Base-by-base conservation (phyloP, 495 filamentous ascomycete genomes). In the Trichoderma asperelloides region DNA sequence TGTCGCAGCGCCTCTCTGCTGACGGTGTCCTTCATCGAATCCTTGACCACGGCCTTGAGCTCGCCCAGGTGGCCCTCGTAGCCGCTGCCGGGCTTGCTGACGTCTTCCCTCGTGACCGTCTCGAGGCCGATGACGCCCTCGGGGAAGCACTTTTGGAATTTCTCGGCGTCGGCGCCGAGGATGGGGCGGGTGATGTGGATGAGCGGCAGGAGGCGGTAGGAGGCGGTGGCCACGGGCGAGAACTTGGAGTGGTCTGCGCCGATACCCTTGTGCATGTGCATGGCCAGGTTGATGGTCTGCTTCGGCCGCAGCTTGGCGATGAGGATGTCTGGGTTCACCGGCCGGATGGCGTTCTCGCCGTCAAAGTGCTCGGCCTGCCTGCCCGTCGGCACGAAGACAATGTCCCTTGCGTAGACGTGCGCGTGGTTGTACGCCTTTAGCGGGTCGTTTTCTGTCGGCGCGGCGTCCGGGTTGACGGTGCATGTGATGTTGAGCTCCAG, bases 171-270 rank as follows among this genome's bases (percentile, higher is more conserved):
- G 1, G 80, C 81, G 7, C 93, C 95, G 1, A 95, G 73, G 65
- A 99, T 96, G 21, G 96, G 94, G 67, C 82, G 80, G 49, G 80
- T 74, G 71, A 98, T 97, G 23, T 84, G 81, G 73, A 99, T 98
- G 62, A 87, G 85, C 1, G 96, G 96, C 70, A 99, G 74, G 11
- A 99, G 82, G 21, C 96, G 86, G 79, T 99, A 99, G 47, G 88
- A 88, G 11, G 95, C 94, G 0, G 96, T 96, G 5, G 94, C 93
- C 23, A 99, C 96, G 33, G 96, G 96, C 1, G 91, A 96, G 82
- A 94, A 99, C 75, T 99, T 99, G 62, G 96, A 91, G 77, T 99
- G 96, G 78, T 98, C 95, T 67, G 87, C 89, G 18, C 96, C 96
- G 66, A 95, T 88, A 28, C 96, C 96, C 78, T 97, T 97, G 77